A percentile compares a stretch with the other conserved stretches of the same genome.
Evolutionary conservation across 179 eudicot species (phyloP).

Genomic region (Carnegiea gigantea): DNA sequence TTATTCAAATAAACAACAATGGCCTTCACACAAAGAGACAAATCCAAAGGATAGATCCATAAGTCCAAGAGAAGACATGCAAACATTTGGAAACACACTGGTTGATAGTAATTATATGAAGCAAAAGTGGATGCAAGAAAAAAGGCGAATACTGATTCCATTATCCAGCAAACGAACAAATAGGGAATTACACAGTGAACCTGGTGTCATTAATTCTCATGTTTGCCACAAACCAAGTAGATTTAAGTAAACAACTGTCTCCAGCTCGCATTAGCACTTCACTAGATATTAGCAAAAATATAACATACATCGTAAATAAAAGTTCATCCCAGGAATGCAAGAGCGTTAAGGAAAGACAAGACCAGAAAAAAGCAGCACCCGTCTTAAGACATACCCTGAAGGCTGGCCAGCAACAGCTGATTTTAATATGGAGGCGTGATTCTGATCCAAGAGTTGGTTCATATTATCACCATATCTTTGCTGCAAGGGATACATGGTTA

Average conservation of each 20-base stretch:
- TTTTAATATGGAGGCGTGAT: conserved; percentile 73
- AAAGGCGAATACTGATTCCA: background rate
- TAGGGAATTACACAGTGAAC: background rate
- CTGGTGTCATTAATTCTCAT: background rate
- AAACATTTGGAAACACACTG: too few species aligned
- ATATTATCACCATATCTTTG: conserved; percentile 89
- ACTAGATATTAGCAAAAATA: background rate
- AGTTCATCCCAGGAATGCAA: background rate
- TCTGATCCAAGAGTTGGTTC: conserved; percentile 78
- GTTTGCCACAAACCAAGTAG: background rate
- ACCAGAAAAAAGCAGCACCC: background rate
- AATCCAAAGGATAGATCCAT: too few species aligned
- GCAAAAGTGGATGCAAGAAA: background rate
- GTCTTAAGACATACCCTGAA: conserved; percentile 56
- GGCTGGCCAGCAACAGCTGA: conserved; percentile 73
- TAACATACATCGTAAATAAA: background rate
- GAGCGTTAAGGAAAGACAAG: background rate
- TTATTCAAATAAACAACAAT: too few species aligned
- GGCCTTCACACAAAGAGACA: too few species aligned
- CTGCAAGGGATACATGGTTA: conserved; percentile 44
- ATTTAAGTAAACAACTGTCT: background rate
- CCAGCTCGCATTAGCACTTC: background rate
- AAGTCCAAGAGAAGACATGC: too few species aligned
- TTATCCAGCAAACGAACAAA: background rate
- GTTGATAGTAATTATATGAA: background rate